Evolutionary conservation across 805 yeast genomes (phyloP).

Genomic region (Kuraishia piskuri): DNA sequence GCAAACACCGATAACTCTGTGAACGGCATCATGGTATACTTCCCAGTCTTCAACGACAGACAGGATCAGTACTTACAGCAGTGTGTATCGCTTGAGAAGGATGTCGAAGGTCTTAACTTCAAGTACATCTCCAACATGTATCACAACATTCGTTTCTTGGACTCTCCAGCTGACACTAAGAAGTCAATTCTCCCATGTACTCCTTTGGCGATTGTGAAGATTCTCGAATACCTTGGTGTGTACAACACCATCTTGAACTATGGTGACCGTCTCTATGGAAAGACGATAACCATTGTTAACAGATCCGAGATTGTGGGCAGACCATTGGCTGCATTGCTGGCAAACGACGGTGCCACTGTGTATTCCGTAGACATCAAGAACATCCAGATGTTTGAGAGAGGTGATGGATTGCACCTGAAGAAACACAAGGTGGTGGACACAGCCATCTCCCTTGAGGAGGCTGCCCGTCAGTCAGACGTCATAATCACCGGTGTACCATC

Average conservation of each 20-base stretch:
- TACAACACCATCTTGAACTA: slow-evolving; percentile 76
- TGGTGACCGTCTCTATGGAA: slow-evolving; percentile 91
- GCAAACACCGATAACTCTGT: slow-evolving; percentile 74
- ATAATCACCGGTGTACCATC: slow-evolving; percentile 95
- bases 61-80: slow-evolving; percentile 96
- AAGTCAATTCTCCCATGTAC: slow-evolving; percentile 95
- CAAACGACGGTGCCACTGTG: slow-evolving; percentile 96
- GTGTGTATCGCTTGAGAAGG: slow-evolving; percentile 83
- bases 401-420: slow-evolving; percentile 74
- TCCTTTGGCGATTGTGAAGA: slow-evolving; percentile 90
- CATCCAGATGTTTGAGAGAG: slow-evolving; percentile 88
- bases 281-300: slow-evolving; percentile 83
- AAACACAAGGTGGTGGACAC: slow-evolving; percentile 74
- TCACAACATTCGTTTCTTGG: slow-evolving; percentile 83
- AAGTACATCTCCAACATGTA: slow-evolving; percentile 89
- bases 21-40: slow-evolving; percentile 93
- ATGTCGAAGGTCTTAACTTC: slow-evolving; percentile 93
- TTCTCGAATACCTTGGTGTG: slow-evolving; percentile 80
- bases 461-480: slow-evolving; percentile 76
- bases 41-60: slow-evolving; percentile 92
- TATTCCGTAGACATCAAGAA: slow-evolving; percentile 85
- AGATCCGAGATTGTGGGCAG: slow-evolving; percentile 96
- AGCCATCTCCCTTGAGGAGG: slow-evolving; percentile 45
- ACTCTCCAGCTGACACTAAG: slow-evolving; percentile 49
- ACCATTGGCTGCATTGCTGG: slow-evolving; percentile 90